Evolutionary conservation across 192 early-diverging fungal species (phyloP).

Genomic region (Coemansia sp.): DNA sequence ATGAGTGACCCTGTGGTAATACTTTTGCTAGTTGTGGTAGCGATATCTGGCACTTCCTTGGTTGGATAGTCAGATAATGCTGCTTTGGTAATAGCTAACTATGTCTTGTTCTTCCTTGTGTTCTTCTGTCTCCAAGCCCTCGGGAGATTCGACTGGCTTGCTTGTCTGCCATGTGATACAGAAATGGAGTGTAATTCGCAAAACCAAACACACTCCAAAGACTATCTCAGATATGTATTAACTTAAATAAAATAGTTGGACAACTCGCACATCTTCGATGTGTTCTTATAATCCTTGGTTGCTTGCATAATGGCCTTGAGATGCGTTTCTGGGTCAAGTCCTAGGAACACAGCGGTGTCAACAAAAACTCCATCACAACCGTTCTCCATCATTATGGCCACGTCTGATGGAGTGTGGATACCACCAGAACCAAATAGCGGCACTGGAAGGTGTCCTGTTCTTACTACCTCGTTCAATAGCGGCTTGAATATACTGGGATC

Average conservation of each 20-base stretch:
- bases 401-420: conserved; percentile 94
- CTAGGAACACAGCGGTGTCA: conserved; percentile 89
- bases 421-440: conserved; percentile 97
- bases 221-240: not conserved
- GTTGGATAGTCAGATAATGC: too few species aligned
- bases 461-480: conserved; percentile 80
- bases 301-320: conserved; percentile 88
- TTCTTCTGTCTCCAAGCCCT: too few species aligned
- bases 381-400: conserved; percentile 94
- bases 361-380: conserved; percentile 98
- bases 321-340: conserved; percentile 82
- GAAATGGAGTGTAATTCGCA: too few species aligned
- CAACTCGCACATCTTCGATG: not conserved
- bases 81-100: too few species aligned
- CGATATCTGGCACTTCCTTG: too few species aligned
- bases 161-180: too few species aligned
- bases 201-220: not conserved
- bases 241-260: not conserved
- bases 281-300: conserved; percentile 86
- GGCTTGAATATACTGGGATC: conserved; percentile 82
- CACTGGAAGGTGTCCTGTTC: conserved; percentile 89
- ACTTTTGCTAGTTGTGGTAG: too few species aligned
- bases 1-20: too few species aligned
- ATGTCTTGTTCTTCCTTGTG: too few species aligned
- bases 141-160: too few species aligned